Base-by-base conservation (phyloP, 1,284 basidiomycete species). In the Cryptococcus jaspeensis region DNA sequence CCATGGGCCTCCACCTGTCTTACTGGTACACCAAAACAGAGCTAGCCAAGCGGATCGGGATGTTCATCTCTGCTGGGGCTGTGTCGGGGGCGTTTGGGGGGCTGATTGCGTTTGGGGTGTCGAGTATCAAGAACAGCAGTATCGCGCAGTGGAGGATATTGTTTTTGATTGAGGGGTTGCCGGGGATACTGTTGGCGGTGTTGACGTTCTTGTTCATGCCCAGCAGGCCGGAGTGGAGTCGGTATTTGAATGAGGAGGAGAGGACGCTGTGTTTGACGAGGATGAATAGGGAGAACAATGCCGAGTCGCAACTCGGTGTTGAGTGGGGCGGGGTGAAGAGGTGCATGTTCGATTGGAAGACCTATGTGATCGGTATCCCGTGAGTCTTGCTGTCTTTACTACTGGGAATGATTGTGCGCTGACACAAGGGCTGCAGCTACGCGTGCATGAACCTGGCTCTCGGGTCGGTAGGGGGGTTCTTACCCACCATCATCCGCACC, bases 361-460 rank as follows among this genome's bases (percentile, higher is more conserved):
- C 59, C 7, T 58, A 62, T 47, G 56, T 76, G 5, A 80, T 84
- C 87, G 0, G 82, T 89, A 82, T 89, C 67, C 74, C 79, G 52
- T 87, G 88, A 42, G 22, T 42, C 68, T 74, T 79, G 53, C 35
- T 15, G 20, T 20, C 12, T 40, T 18, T 25, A 28, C 46, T 9
- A 89, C 86, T n/a, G n/a, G n/a, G n/a, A n/a, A 85, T 83, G 85
- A 72, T 87, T 83, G 58, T 56, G 44, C 83, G 52, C 28, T 32
- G 5, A 32, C 28, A 32, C 9, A 32, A 5, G 5, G 4, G 4
- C 28, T 32, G 28, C 28, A 32, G 28, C 35, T 59, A 36, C 87
- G 50, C 88, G 62, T 87, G 86, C 16, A 79, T 88, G 54, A 90
- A 92, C 68, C 84, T 84, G 51, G 43, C 32, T 85, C 87, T 91